These are phyloP conservation scores for Boletus smithii DNA, from an alignment of 1,284 basidiomycete species.

Conservation along the genomic window DNA sequence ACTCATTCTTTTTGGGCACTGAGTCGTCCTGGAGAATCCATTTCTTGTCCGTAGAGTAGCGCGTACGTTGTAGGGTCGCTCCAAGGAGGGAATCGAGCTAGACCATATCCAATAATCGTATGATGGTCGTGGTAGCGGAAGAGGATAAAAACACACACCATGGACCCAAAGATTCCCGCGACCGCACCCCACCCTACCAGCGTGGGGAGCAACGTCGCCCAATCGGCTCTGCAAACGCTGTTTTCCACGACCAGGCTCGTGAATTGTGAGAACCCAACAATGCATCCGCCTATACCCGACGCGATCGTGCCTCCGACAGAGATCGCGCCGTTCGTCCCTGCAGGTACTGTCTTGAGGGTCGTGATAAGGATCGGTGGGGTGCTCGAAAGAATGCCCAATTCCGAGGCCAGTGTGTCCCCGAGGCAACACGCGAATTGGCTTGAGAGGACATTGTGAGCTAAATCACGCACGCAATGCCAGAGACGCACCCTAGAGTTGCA, in stretches of 20 bases:
- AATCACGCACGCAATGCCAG: neutral
- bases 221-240: slow-evolving; percentile 41
- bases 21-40: slow-evolving; percentile 65
- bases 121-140: neutral
- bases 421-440: slow-evolving; percentile 83
- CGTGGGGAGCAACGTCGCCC: slow-evolving; percentile 38
- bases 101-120: slow-evolving; percentile 1
- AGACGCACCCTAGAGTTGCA: slow-evolving; percentile 62
- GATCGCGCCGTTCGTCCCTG: slow-evolving; percentile 90
- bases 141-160: slow-evolving; percentile 46
- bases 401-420: slow-evolving; percentile 78
- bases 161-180: slow-evolving; percentile 72
- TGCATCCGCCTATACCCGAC: slow-evolving; percentile 69
- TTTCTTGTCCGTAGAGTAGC: slow-evolving; percentile 63
- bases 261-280: slow-evolving; percentile 66
- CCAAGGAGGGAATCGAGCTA: slow-evolving; percentile 85
- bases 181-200: slow-evolving; percentile 58
- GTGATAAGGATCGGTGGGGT: slow-evolving; percentile 73
- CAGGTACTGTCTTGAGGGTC: slow-evolving; percentile 69
- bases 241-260: slow-evolving; percentile 64
- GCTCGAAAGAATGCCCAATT: slow-evolving; percentile 79
- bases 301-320: slow-evolving; percentile 72
- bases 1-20: slow-evolving; percentile 23
- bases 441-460: slow-evolving; percentile 3
- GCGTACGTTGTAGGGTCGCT: slow-evolving; percentile 82